Evolutionary conservation across 805 yeast species (phyloP).

Genomic region (Candida andamanensis): DNA sequence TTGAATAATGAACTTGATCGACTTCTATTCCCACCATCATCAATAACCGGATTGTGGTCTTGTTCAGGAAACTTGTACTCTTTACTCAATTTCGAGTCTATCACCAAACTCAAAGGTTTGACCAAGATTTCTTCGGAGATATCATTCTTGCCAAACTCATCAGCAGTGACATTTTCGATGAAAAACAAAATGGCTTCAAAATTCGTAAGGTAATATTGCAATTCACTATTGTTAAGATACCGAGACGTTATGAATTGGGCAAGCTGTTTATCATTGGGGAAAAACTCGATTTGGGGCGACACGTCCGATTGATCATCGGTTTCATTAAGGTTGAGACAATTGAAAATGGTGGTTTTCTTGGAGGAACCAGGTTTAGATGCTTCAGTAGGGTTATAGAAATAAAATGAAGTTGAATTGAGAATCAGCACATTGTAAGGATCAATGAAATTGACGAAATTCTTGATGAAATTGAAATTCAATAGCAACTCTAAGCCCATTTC

Average conservation of each 20-base stretch:
- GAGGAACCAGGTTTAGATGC: slow-evolving; percentile 4
- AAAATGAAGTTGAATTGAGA: slow-evolving; percentile 6
- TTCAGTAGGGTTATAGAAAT: slow-evolving; percentile 19
- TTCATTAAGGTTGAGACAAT: slow-evolving; percentile 23
- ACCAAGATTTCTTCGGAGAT: slow-evolving; percentile 13
- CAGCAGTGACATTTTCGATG: slow-evolving; percentile 30
- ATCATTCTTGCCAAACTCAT: slow-evolving; percentile 17
- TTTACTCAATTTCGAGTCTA: slow-evolving; percentile 24
- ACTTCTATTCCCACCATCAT: slow-evolving; percentile 17
- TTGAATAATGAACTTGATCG: slow-evolving; percentile 37
- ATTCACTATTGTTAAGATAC: slow-evolving; percentile 35
- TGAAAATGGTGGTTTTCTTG: slow-evolving; percentile 20
- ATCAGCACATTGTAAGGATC: slow-evolving; percentile 24
- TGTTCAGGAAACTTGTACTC: slow-evolving; percentile 22
- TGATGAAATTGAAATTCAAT: slow-evolving; percentile 33
- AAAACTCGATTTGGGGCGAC: slow-evolving; percentile 13
- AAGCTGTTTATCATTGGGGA: slow-evolving; percentile 26
- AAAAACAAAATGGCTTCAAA: slow-evolving; percentile 38
- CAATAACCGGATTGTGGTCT: background rate
- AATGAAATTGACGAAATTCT: slow-evolving; percentile 28
- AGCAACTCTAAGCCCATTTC: slow-evolving; percentile 19
- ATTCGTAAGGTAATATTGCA: slow-evolving; percentile 35
- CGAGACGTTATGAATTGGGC: slow-evolving; percentile 21
- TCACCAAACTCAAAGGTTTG: slow-evolving; percentile 22
- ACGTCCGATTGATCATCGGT: slow-evolving; percentile 4